Evolutionary conservation across 352 stramenopile genomes (phyloP).

Genomic region (Globisporangium nunn): DNA sequence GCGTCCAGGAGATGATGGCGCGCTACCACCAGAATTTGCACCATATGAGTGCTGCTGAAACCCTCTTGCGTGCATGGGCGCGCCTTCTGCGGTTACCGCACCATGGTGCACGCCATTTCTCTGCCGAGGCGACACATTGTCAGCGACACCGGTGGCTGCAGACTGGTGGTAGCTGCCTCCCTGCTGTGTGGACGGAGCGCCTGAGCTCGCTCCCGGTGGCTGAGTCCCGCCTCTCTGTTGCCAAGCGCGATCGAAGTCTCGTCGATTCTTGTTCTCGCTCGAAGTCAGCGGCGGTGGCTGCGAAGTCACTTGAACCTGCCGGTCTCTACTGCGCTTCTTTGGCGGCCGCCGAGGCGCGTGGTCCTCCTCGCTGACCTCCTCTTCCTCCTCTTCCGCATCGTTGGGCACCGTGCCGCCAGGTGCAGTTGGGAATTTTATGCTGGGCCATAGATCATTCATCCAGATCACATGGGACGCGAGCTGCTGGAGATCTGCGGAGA

Average conservation of each 20-base stretch:
- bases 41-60: too few relatives aligned
- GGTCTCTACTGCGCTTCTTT: slow-evolving; percentile 5
- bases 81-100: neutral
- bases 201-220: neutral
- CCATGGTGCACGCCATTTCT: neutral
- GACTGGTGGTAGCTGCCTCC: neutral
- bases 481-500: slow-evolving; percentile 77
- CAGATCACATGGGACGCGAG: slow-evolving; percentile 70
- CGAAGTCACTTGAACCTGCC: slow-evolving; percentile 12
- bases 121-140: neutral
- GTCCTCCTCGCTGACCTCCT: slow-evolving; percentile 7
- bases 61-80: too few relatives aligned
- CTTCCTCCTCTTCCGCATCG: slow-evolving; percentile 2
- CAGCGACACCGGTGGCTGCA: neutral
- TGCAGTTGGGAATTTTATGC: slow-evolving; percentile 22
- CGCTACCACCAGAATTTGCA: neutral
- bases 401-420: slow-evolving; percentile 6
- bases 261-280: slow-evolving; percentile 5
- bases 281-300: neutral
- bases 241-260: slow-evolving; percentile 8
- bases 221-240: neutral
- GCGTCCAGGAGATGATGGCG: neutral
- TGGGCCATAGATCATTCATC: slow-evolving; percentile 56
- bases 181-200: neutral
- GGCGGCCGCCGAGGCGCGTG: neutral